Evolutionary conservation across 2,329 filamentous ascomycete species (phyloP), one percentile per base, ranked within the genome.

Genomic region (Tolypocladium inflatum): DNA sequence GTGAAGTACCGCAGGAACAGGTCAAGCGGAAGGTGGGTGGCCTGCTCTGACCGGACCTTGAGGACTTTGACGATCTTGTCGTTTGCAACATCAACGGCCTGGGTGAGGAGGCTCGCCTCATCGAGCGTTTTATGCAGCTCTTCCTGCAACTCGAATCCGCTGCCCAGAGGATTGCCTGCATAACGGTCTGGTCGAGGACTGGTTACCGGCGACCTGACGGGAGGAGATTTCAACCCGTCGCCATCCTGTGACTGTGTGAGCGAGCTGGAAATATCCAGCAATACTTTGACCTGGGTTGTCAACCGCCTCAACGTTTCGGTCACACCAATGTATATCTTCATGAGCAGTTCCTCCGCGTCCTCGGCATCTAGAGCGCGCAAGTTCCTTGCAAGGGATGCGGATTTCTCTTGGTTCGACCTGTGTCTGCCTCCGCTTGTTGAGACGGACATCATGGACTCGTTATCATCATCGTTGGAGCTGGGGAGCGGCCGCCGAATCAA

Each of bases 381-480:
- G 65, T 97, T 97, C 13, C 92, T 85, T 7, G 94, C 92, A 37
- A 97, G 78, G 51, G 91, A 89, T 0, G 89, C 86, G 0, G 92
- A 96, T 68, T 94, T 97, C 63, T 97, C 92, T 67, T 96, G 90
- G 64, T 91, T 89, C 21, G 84, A 89, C 48, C 87, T 76, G 62
- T 86, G 83, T 59, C 83, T 83, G 35, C 86, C 87, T 48, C 84
- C 84, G 61, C 83, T 82, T 57, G 84, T 97, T 3, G 92, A 95
- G 0, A 86, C 81, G 1, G 92, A 92, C 73, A 93, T 86, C 76
- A 93, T 88, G 0, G 91, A 96, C 69, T 94, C 90, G 61, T 88
- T 90, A 68, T 99, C 94, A 64, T 97, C 93, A 60, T 99, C 94
- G 65, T 85, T 94, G 13, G 93, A 96, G 67, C 91, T 96, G 0